These are phyloP conservation scores for Pulveroboletus sp. DNA, from an alignment of 1,284 basidiomycete genomes.

Conservation along the genomic window DNA sequence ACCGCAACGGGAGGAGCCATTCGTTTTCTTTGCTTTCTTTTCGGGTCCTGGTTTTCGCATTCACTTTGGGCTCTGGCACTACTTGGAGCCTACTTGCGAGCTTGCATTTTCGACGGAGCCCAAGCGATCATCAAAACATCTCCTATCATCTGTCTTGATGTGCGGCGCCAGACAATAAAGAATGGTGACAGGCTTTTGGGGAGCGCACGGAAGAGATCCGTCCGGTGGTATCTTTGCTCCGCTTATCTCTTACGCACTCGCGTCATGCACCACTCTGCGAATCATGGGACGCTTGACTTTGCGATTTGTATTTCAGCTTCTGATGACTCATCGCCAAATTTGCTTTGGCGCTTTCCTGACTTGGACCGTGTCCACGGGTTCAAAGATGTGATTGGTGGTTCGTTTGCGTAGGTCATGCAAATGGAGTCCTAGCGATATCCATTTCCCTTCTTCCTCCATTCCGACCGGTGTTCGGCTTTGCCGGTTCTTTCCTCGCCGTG, in stretches of 20 bases:
- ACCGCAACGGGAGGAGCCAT: neutral
- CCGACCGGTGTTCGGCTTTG: neutral
- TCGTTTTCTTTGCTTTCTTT: neutral
- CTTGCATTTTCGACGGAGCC: neutral
- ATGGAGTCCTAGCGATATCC: neutral
- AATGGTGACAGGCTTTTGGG: neutral
- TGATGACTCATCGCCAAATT: neutral
- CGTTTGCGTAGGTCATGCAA: neutral
- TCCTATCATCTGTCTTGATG: neutral
- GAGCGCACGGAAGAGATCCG: conserved; percentile 32
- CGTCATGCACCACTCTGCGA: neutral
- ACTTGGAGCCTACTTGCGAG: neutral
- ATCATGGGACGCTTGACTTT: neutral
- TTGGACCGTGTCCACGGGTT: neutral
- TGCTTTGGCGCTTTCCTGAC: neutral
- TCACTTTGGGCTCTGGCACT: neutral
- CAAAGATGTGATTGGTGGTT: neutral
- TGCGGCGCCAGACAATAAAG: neutral
- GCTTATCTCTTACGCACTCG: conserved; percentile 4
- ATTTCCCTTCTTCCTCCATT: neutral
- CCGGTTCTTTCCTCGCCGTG: neutral
- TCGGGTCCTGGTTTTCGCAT: too few relatives aligned
- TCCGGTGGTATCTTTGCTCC: conserved; percentile 11
- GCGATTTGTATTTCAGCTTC: neutral
- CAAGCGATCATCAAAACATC: neutral